phyloP scores from a whole-genome alignment of 2,329 filamentous ascomycete genomes.

The Penicillium brevicompactum region DNA sequence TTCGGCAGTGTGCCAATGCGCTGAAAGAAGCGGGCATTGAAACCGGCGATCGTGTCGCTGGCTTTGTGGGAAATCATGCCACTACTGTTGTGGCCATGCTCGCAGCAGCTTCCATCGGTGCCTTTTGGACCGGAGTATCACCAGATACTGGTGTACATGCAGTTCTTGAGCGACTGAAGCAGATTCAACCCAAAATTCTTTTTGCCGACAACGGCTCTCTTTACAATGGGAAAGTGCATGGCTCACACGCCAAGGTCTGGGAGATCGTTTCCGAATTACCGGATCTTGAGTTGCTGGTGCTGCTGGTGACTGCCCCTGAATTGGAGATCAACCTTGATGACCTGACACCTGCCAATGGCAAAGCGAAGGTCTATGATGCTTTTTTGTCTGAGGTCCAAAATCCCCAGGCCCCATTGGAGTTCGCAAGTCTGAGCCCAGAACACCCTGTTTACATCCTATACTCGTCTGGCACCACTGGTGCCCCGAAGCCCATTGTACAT shows the following conservation, averaged over 20 bases:
- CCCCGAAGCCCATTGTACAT: conserved; percentile 93
- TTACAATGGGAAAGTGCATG: conserved; percentile 89
- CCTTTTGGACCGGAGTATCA: conserved; percentile 89
- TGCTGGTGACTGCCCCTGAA: conserved; percentile 67
- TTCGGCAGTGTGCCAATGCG: conserved; percentile 71
- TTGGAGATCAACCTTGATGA: conserved; percentile 39
- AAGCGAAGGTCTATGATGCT: conserved; percentile 43
- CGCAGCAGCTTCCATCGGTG: conserved; percentile 77
- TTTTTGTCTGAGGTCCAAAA: conserved; percentile 50
- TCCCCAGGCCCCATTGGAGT: conserved; percentile 53
- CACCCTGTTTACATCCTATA: conserved; percentile 94
- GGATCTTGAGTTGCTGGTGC: conserved; percentile 68
- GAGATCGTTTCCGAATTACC: conserved; percentile 71
- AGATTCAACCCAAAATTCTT: conserved; percentile 80
- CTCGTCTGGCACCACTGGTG: conserved; percentile 83
- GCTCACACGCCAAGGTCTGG: conserved; percentile 75
- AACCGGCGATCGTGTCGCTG: conserved; percentile 63
- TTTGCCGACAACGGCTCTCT: conserved; percentile 86
- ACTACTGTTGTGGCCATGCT: conserved; percentile 88
- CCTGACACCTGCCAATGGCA: conserved; percentile 40
- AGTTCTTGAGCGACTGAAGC: conserved; percentile 80
- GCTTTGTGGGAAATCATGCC: conserved; percentile 85
- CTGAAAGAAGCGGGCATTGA: conserved; percentile 68
- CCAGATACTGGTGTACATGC: conserved; percentile 91
- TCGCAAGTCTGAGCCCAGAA: conserved; percentile 78